phyloP scores from a whole-genome alignment of 768 basidiomycete species.

The Paxillus involutus region DNA sequence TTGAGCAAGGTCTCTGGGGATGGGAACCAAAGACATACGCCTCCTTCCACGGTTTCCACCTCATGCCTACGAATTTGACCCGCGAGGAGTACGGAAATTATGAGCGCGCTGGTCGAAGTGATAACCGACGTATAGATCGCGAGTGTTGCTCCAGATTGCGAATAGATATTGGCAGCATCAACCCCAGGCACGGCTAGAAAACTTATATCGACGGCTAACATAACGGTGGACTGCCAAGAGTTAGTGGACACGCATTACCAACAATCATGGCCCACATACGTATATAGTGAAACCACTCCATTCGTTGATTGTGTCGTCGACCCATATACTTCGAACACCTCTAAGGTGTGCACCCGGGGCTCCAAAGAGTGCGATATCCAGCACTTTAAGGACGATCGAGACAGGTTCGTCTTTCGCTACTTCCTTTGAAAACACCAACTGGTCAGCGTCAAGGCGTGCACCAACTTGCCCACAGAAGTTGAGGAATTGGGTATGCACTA shows the following conservation, averaged over 20 bases:
- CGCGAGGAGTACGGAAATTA: neutral
- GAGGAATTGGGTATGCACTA: too few species aligned
- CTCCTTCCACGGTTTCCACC: constrained; percentile 10
- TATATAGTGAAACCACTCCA: constrained; percentile 1
- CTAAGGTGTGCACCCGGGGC: neutral
- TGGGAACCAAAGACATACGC: neutral
- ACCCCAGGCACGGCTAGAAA: neutral
- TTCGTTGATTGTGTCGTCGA: neutral
- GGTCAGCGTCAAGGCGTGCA: too few species aligned
- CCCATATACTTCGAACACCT: neutral
- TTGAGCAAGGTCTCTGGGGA: neutral
- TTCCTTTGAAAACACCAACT: too few species aligned
- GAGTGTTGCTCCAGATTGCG: neutral
- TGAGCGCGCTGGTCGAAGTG: neutral
- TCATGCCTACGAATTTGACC: constrained; percentile 16
- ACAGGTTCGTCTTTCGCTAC: too few species aligned
- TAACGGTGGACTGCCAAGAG: neutral
- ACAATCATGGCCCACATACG: neutral
- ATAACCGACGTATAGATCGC: neutral
- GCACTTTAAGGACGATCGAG: too few species aligned
- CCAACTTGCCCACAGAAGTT: too few species aligned
- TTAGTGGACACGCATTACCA: neutral
- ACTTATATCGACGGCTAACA: neutral
- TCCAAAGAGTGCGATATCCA: constrained; percentile 5
- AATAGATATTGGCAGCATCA: neutral